phyloP scores from a whole-genome alignment of 2,329 filamentous ascomycete genomes.

The Diaporthe humulicola region DNA sequence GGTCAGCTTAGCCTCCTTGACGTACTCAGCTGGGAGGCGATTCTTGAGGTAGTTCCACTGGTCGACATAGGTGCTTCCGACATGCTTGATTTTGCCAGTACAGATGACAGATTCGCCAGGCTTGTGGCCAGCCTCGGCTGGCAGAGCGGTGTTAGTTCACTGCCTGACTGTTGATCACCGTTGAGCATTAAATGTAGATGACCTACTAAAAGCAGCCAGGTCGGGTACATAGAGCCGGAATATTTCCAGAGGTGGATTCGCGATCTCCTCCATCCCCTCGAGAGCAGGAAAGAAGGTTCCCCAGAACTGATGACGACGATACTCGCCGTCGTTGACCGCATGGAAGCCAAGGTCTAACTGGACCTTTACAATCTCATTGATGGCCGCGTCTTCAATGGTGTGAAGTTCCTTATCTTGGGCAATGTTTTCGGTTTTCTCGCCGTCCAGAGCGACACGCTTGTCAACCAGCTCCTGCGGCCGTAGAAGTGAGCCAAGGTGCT shows the following conservation, averaged over 20 bases:
- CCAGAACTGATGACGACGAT: slow-evolving; percentile 55
- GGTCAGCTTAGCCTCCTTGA: slow-evolving; percentile 75
- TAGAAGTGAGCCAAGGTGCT: slow-evolving; percentile 81
- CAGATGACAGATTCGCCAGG: slow-evolving; percentile 61
- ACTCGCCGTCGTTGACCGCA: slow-evolving; percentile 73
- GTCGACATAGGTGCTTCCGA: slow-evolving; percentile 56
- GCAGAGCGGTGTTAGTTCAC: not conserved
- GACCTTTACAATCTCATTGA: slow-evolving; percentile 69
- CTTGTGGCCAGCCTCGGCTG: slow-evolving; percentile 60
- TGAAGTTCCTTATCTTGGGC: slow-evolving; percentile 59
- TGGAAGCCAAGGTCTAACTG: slow-evolving; percentile 71
- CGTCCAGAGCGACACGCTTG: slow-evolving; percentile 50
- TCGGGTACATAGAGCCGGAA: slow-evolving; percentile 56
- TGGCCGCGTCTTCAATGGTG: slow-evolving; percentile 68
- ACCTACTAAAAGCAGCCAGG: slow-evolving; percentile 56
- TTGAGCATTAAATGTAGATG: not conserved
- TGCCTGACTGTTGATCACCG: not conserved
- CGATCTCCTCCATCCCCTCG: slow-evolving; percentile 56
- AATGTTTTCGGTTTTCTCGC: slow-evolving; percentile 53
- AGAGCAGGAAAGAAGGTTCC: slow-evolving; percentile 54
- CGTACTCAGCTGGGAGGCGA: slow-evolving; percentile 69
- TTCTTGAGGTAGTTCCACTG: slow-evolving; percentile 58
- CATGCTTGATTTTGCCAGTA: slow-evolving; percentile 61
- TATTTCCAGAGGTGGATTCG: slow-evolving; percentile 49
- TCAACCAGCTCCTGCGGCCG: slow-evolving; percentile 75